Evolutionary conservation across 2,329 filamentous ascomycete species (phyloP), one percentile per base, ranked within the genome.

Genomic region (Claviceps capensis): DNA sequence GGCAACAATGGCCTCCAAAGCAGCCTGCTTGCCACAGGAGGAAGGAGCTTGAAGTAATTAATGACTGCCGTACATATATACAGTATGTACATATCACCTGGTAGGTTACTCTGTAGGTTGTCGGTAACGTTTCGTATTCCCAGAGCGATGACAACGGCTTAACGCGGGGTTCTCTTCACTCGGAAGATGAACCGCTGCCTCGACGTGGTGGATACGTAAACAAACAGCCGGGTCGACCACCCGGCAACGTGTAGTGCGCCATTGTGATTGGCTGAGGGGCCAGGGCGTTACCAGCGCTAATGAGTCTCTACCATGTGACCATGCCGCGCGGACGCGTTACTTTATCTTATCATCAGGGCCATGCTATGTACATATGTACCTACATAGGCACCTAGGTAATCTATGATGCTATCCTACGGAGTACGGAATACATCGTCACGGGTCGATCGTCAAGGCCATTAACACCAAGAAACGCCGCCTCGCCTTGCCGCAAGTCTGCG

Each of bases 131-230:
- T 22, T 26, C 40, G 40, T 26, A 49, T 46, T 46, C 42, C 22
- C 14, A 46, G 42, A 13, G 43, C 50, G 36, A 45, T 45, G 4
- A 52, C 13, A 26, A 43, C 16, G 30, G 42, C 53, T 37, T 37
- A 34, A 55, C 57, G 59, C 58, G 59, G 59, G 59, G 58, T 57
- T 52, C 52, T 54, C 53, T 55, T 48, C 44, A 23, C 36, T 34
- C 40, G 49, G 47, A 44, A 46, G 42, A 17, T 44, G 8, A 41
- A 37, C 44, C 13, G 51, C 37, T 52, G 47, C 48, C 47, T 50
- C 48, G 44, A 49, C 30, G 47, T 48, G 54, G 44, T 48, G 49
- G 51, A 42, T 50, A 57, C 47, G 57, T 60, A 60, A 60, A 60
- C 57, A 60, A 60, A 59, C 53, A 55, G 37, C 53, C 47, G 46